Base-by-base conservation (phyloP, 192 early-diverging fungal species). In the Lunasporangiospora selenospora region DNA sequence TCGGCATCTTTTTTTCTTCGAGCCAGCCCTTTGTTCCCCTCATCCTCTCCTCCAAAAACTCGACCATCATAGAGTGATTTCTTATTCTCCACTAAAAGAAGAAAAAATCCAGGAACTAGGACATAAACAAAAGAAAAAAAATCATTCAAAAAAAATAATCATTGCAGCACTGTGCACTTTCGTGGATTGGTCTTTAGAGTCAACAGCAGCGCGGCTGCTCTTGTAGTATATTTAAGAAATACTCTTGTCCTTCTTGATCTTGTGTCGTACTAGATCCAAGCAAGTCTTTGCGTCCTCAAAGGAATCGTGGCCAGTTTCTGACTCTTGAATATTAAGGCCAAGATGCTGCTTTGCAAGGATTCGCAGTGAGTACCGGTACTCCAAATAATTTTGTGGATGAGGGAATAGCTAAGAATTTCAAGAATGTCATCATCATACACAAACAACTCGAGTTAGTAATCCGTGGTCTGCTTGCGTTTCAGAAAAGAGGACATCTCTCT, bases 251-350 rank as follows among this genome's bases (percentile, higher is more conserved):
- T 78, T 70, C 54, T 67, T 47, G 19, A 84, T 53, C 38, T 65
- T 78, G 24, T 62, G 40, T 38, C 69, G 64, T 11, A 84, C 78
- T 3, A 90, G 29, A 12, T 90, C 85, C 7, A 90, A 39, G 42
- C 78, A 78, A 3, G 84, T 81, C 27, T 66, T 60, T 13, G 88
- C 87, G 67, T 90, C 88, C 65, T 87, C 83, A 34, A 67, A 66
- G 16, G 83, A 81, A 52, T 90, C 88, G 58, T 90, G 88, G 0
- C 88, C 88, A 21, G 47, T 12, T n/a, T 47, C 66, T 30, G 65
- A 61, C 27, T 73, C 67, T 63, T 90, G 88, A 51, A 90, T 89
- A 54, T 73, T 75, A 26, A 77, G 65, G 9, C 65, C 62, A 3
- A 90, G 73, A 41, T 87, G 49, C 49, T 81, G 65, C 4, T 81